A percentile compares a stretch with the other conserved stretches of the same genome.
Conservation (phyloP, 352 stramenopile genomes). For the Phytophthora macrochlamydospora region DNA sequence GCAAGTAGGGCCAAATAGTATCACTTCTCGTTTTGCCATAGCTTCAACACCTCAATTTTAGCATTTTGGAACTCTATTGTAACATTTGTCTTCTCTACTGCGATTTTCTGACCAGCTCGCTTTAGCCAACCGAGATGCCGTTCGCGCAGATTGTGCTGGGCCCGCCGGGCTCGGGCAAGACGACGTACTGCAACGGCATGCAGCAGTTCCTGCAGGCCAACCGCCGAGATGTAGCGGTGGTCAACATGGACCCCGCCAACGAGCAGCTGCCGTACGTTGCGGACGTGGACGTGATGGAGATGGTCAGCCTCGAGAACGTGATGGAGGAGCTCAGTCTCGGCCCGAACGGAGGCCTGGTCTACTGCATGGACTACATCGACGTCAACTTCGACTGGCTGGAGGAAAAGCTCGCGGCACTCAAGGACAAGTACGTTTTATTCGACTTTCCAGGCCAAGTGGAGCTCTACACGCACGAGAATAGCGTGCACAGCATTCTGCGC, state of each 20-base stretch:
- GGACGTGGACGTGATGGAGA: constrained; percentile 94
- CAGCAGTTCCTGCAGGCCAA: constrained; percentile 91
- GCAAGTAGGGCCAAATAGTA: too few relatives aligned
- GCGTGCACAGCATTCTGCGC: constrained; percentile 96
- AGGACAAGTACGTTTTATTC: constrained; percentile 97
- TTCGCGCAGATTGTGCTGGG: constrained; percentile 82
- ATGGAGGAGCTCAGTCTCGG: constrained; percentile 95
- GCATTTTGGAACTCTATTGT: background rate
- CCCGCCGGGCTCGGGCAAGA: constrained; percentile 94
- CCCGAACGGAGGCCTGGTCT: constrained; percentile 95
- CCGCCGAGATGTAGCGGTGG: constrained; percentile 81
- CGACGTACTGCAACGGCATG: constrained; percentile 98
- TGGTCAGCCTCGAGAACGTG: constrained; percentile 96
- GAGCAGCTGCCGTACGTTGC: constrained; percentile 88
- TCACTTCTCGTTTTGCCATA: too few relatives aligned
- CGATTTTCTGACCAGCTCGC: background rate
- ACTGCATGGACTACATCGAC: constrained; percentile 99
- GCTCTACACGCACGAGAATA: constrained; percentile 98
- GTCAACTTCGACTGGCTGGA: constrained; percentile 99
- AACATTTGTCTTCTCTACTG: background rate
- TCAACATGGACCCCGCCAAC: constrained; percentile 99
- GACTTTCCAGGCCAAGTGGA: constrained; percentile 99
- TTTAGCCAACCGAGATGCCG: constrained; percentile 43
- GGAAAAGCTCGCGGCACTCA: constrained; percentile 84
- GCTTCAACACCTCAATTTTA: too few relatives aligned